A percentile compares a stretch with the other conserved stretches of the same genome.
phyloP scores from a whole-genome alignment of 176 grass and related monocot species.

The Triticum monococcum region DNA sequence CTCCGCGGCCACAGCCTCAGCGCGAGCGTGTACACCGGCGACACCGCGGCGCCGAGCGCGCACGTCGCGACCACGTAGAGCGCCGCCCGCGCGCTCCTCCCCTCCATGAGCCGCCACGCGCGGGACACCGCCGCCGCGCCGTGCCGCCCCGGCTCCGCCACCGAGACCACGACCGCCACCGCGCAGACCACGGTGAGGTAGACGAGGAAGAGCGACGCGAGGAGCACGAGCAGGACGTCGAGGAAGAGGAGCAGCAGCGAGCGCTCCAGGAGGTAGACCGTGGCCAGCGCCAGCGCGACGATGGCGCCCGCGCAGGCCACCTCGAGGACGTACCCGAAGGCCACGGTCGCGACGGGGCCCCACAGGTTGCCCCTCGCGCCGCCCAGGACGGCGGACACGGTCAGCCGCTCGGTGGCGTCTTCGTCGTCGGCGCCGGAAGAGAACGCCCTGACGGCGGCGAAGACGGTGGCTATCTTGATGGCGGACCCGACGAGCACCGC shows the following conservation, averaged over 20 bases:
- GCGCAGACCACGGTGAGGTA: constrained; percentile 50
- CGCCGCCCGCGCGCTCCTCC: constrained; percentile 34
- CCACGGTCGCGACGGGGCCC: constrained; percentile 29
- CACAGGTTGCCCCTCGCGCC: not conserved
- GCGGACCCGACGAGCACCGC: constrained; percentile 9
- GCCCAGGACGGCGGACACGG: not conserved
- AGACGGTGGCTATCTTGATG: constrained; percentile 46
- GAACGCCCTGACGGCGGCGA: constrained; percentile 31
- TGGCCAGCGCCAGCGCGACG: not conserved
- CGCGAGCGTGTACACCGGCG: constrained; percentile 51
- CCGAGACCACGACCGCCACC: constrained; percentile 23
- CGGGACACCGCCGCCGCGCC: constrained; percentile 32
- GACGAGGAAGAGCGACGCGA: constrained; percentile 44
- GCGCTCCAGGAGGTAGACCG: constrained; percentile 33
- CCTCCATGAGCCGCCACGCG: constrained; percentile 42
- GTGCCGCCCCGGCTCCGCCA: constrained; percentile 29
- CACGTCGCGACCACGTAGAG: constrained; percentile 35
- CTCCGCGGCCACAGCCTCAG: not conserved
- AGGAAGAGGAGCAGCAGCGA: constrained; percentile 47
- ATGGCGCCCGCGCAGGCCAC: constrained; percentile 13
- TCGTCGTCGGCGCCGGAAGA: not conserved
- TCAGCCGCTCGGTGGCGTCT: not conserved
- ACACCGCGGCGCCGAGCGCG: constrained; percentile 27
- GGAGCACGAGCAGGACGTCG: constrained; percentile 22
- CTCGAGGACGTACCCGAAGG: constrained; percentile 38